Percentiles rank a stretch among this genome's conserved stretches.
Conservation (phyloP, 768 basidiomycete genomes). For the Tylopilus subfusipes region DNA sequence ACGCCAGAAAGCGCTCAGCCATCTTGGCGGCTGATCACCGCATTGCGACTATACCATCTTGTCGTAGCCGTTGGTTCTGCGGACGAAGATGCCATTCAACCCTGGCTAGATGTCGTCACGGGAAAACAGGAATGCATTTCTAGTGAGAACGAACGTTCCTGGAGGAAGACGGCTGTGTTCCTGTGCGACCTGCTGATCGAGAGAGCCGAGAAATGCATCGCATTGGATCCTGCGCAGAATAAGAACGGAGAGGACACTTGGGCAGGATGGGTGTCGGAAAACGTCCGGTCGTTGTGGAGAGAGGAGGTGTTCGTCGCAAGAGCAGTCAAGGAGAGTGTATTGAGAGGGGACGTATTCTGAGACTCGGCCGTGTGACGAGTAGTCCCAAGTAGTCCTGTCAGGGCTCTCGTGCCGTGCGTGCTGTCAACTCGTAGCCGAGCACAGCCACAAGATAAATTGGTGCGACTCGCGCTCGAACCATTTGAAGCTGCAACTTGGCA, state of each 20-base stretch:
- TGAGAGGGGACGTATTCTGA: conserved; percentile 48
- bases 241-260: conserved; percentile 17
- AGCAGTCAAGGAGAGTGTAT: conserved; percentile 45
- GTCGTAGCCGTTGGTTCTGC: conserved; percentile 29
- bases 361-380: too few species aligned
- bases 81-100: conserved; percentile 33
- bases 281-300: conserved; percentile 52
- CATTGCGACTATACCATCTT: conserved; percentile 63
- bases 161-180: conserved; percentile 37
- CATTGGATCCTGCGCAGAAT: background rate
- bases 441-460: conserved; percentile 17
- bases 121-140: conserved; percentile 47
- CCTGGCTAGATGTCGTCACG: conserved; percentile 54
- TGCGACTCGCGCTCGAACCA: background rate
- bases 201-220: conserved; percentile 29
- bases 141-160: conserved; percentile 46
- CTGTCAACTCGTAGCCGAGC: background rate
- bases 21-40: conserved; percentile 74
- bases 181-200: conserved; percentile 39
- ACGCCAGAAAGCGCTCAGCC: conserved; percentile 62
- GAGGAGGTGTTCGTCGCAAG: conserved; percentile 56
- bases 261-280: conserved; percentile 34
- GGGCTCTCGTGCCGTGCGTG: background rate
- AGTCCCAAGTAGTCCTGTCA: too few species aligned
- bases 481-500: background rate